A percentile compares a stretch with the other conserved stretches of the same genome.
Evolutionary conservation across 305 asterid genomes (phyloP).

Genomic region (Fraxinus paxiana): DNA sequence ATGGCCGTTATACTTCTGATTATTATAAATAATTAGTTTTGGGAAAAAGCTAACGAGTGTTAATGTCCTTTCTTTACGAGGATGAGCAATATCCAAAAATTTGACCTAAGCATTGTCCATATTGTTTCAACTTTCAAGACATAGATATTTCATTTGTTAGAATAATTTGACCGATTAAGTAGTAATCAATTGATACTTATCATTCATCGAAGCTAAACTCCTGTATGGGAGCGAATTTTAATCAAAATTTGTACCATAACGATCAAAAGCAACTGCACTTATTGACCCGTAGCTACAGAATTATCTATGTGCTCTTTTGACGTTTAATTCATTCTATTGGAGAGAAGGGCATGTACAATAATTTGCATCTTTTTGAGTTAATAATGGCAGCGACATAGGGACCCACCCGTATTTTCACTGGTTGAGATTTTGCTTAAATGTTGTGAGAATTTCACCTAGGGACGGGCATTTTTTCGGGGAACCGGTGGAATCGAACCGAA

Average conservation of each 20-base stretch:
- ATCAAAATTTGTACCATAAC: background rate
- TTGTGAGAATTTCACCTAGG: background rate
- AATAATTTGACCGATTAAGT: background rate
- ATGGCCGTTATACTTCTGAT: background rate
- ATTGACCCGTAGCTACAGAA: background rate
- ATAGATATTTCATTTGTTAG: background rate
- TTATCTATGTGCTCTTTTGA: background rate
- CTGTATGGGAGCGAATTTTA: background rate
- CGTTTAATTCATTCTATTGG: background rate
- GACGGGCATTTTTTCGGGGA: background rate
- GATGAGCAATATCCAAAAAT: background rate
- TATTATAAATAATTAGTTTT: background rate
- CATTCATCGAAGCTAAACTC: background rate
- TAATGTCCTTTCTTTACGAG: background rate
- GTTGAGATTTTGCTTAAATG: background rate
- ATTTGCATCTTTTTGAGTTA: background rate
- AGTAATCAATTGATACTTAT: background rate
- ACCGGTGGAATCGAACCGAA: background rate
- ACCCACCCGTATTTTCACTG: background rate
- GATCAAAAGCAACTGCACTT: background rate
- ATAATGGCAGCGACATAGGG: background rate
- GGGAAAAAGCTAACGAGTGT: background rate
- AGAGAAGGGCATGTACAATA: no score
- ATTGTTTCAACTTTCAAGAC: background rate
- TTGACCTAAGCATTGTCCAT: background rate